These are phyloP conservation scores for Talaromyces sp. DNA, from an alignment of 2,329 filamentous ascomycete species.

Conservation along the genomic window DNA sequence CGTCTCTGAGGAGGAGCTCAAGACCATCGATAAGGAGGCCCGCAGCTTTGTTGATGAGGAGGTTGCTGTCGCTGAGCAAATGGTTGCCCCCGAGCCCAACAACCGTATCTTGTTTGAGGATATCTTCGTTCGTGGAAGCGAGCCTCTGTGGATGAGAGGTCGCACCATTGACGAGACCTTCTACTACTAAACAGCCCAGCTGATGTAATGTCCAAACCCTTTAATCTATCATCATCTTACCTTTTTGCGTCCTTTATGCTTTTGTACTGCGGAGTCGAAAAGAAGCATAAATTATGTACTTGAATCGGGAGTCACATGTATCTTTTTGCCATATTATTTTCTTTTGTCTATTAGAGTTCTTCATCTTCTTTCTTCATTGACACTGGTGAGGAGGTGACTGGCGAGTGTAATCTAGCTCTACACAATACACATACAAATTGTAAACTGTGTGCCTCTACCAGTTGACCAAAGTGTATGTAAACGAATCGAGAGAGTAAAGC, in stretches of 20 bases:
- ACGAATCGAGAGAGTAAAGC: neutral
- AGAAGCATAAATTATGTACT: constrained; percentile 10
- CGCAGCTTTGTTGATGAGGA: constrained; percentile 81
- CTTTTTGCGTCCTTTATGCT: neutral
- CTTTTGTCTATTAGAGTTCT: constrained; percentile 5
- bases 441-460: neutral
- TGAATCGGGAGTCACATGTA: constrained; percentile 12
- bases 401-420: constrained; percentile 6
- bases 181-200: constrained; percentile 56
- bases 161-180: constrained; percentile 89
- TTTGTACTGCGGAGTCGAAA: constrained; percentile 6
- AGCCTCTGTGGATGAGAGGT: constrained; percentile 84
- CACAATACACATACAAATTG: constrained; percentile 3
- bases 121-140: constrained; percentile 84
- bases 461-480: no score
- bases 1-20: constrained; percentile 89
- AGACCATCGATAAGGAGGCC: constrained; percentile 91
- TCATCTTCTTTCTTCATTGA: neutral
- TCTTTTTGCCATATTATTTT: constrained; percentile 5
- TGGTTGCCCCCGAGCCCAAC: constrained; percentile 74
- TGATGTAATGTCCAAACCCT: neutral
- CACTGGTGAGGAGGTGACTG: neutral
- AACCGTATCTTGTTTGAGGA: constrained; percentile 89
- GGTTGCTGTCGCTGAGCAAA: constrained; percentile 84
- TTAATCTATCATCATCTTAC: neutral